Evolutionary conservation across 129 eudicot genomes (phyloP), one percentile per base, ranked within the genome.

Genomic region (Chrysanthemum lavandulifolium): DNA sequence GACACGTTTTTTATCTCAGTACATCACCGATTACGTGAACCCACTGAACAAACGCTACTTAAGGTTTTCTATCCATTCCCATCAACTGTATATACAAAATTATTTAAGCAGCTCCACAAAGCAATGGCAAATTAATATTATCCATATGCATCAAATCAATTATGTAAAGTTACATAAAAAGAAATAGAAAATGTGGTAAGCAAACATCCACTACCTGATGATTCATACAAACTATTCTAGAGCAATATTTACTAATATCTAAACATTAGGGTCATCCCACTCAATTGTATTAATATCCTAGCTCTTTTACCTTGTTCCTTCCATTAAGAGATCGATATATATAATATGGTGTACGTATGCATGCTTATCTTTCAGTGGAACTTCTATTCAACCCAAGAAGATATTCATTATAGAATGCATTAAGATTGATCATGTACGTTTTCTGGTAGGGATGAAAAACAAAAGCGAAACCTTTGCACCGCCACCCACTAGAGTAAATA

Each of bases 381-480:
- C 10, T 40, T 40, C 10, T 6, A 40, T 40, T 40, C 47, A 40
- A 40, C 47, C 47, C 45, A 19, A 21, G 13, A 33, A 16, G 36
- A 71, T 18, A 59, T 25, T 45, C 29, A 57, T 61, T 72, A 57
- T 58, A 72, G 57, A 70, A 40, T 21, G 64, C 63, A 31, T 23
- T 13, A 54, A 15, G 61, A 27, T 14, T 18, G 15, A 69, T 31
- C 50, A 13, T 40, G 47, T 40, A n/a, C n/a, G 47, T 40, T 40
- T 40, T 36, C 15, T 54, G 63, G 74, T 53, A 54, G 65, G 52
- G 52, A 15, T 29, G 5, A 16, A 31, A 70, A 54, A 54, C 64
- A 69, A 54, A 69, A 54, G 52, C 74, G 50, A 2, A 55, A 71
- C 75, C 36, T 71, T 71, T 33, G 53, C 29, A 55, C 25, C 25